Conservation (phyloP, 2,329 filamentous ascomycete species). For the Talaromyces amestolkiae region DNA sequence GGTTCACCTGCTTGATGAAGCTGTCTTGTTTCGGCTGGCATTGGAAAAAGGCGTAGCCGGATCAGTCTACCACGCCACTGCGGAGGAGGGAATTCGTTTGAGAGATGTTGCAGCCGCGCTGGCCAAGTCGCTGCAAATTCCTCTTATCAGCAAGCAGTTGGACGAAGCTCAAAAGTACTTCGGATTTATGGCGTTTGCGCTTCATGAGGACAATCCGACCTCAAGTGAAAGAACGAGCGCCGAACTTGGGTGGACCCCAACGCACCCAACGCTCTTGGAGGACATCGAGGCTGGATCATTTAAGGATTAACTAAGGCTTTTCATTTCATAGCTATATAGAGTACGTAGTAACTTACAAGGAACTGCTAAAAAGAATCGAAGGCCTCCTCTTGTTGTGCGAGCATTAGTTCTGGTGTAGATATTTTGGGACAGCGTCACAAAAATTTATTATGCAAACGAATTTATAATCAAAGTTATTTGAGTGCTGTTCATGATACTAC, state of each 20-base stretch:
- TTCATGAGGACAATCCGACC: background rate
- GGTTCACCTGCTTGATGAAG: constrained; percentile 1
- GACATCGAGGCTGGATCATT: constrained; percentile 2
- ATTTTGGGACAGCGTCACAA: background rate
- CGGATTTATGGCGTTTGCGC: constrained; percentile 8
- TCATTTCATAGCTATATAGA: background rate
- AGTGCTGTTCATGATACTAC: background rate
- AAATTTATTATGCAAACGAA: background rate
- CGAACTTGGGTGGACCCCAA: constrained; percentile 7
- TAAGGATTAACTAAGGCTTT: background rate
- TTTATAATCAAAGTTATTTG: background rate
- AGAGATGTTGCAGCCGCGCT: constrained; percentile 10
- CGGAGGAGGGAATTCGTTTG: constrained; percentile 5
- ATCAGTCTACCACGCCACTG: background rate
- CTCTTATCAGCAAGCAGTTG: background rate
- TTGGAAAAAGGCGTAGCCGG: constrained; percentile 5
- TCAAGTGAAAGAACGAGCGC: constrained; percentile 5
- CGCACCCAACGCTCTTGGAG: background rate
- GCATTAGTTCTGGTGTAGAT: background rate
- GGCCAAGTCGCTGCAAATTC: constrained; percentile 2
- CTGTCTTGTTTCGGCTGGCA: background rate
- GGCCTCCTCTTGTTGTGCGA: background rate
- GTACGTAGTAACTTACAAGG: background rate
- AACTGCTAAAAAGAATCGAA: background rate
- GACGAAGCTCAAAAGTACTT: constrained; percentile 7